These are phyloP conservation scores for Ottelia alismoides DNA, from an alignment of 106 monocot genomes.

Conservation along the genomic window DNA sequence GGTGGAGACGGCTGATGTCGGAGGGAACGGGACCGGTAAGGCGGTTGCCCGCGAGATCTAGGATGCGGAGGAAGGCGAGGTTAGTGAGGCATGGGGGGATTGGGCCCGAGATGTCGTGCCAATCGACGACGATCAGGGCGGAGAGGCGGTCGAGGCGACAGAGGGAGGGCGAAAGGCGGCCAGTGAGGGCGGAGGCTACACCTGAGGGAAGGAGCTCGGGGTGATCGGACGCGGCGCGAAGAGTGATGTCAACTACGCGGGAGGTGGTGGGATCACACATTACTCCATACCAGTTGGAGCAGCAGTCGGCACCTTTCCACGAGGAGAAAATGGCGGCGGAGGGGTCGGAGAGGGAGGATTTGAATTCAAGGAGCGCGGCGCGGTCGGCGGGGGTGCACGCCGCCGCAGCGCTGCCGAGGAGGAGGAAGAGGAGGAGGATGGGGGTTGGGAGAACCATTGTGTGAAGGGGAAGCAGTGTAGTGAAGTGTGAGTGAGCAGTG, in stretches of 20 bases:
- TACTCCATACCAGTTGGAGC: slow-evolving; percentile 2
- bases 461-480: background rate
- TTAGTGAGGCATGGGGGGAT: too few relatives aligned
- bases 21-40: too few relatives aligned
- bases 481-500: background rate
- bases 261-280: background rate
- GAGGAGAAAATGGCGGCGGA: background rate
- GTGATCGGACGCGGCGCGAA: background rate
- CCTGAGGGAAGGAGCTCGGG: slow-evolving; percentile 21
- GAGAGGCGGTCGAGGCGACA: too few relatives aligned
- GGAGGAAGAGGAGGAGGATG: background rate
- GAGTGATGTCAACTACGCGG: background rate
- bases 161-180: too few relatives aligned
- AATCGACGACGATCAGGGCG: too few relatives aligned
- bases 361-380: slow-evolving; percentile 1
- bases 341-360: background rate
- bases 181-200: too few relatives aligned
- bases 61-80: too few relatives aligned
- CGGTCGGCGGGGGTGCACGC: background rate
- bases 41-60: too few relatives aligned
- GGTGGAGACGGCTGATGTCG: slow-evolving; percentile 19
- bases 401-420: background rate
- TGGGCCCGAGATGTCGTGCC: too few relatives aligned
- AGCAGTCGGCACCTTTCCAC: background rate
- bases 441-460: too few relatives aligned